Evolutionary conservation across 2,329 filamentous ascomycete species (phyloP).

Genomic region (Nannizzia gypsea): DNA sequence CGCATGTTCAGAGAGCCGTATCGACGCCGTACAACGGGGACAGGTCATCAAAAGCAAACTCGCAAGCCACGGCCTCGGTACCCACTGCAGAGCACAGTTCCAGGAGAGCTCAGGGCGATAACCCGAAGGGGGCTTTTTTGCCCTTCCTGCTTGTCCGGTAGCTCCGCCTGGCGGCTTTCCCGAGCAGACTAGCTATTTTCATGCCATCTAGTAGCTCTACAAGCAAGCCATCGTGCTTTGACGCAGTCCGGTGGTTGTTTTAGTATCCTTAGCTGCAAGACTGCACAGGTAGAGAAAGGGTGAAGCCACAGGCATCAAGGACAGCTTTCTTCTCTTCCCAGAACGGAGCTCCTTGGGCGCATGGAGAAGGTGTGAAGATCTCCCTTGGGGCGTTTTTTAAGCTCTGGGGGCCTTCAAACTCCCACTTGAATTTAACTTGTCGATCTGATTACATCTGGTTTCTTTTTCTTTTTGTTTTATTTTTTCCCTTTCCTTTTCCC

Average conservation of each 20-base stretch:
- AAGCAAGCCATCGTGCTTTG: not conserved
- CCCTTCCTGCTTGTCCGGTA: not conserved
- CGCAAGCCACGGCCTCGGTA: conserved; percentile 1
- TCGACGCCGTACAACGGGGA: not conserved
- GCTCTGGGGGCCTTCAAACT: not conserved
- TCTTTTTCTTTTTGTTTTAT: not conserved
- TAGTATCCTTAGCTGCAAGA: not conserved
- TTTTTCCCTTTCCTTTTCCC: not conserved
- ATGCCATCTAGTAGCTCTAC: not conserved
- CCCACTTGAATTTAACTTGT: not conserved
- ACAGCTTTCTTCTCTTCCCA: not conserved
- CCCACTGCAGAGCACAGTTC: not conserved
- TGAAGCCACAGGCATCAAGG: too few relatives aligned
- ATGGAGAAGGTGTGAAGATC: not conserved
- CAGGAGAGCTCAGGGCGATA: not conserved
- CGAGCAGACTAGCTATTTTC: not conserved
- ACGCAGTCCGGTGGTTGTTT: not conserved
- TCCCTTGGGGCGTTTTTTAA: not conserved
- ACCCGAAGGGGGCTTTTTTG: not conserved
- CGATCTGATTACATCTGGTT: not conserved
- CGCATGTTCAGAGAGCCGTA: not conserved
- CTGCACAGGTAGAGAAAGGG: too few relatives aligned
- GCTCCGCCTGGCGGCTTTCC: not conserved
- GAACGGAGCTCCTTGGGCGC: not conserved
- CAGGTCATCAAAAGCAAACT: not conserved